These are phyloP conservation scores for Primulina eburnea DNA, from an alignment of 257 asterid species.

Conservation along the genomic window DNA sequence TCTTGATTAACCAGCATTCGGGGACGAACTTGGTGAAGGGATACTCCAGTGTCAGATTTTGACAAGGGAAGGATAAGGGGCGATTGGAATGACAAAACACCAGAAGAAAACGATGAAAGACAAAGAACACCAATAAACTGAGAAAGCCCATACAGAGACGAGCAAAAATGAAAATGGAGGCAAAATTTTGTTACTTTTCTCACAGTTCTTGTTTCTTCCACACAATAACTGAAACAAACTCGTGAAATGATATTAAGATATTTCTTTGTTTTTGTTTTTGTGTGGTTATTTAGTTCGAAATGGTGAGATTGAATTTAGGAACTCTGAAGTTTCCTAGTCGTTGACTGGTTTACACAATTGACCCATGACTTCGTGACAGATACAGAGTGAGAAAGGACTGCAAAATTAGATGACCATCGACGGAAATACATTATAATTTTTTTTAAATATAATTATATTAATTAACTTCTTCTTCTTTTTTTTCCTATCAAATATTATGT, in stretches of 20 bases:
- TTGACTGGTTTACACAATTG: background rate
- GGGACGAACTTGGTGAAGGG: conserved; percentile 24
- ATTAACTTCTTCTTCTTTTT: too few species aligned
- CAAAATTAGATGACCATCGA: too few species aligned
- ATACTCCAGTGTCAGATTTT: conserved; percentile 22
- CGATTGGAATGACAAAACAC: conserved; percentile 23
- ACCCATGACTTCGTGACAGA: background rate
- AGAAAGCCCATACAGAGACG: background rate
- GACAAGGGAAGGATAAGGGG: conserved; percentile 31
- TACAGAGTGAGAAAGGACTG: background rate
- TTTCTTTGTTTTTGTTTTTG: too few species aligned
- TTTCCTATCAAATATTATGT: too few species aligned
- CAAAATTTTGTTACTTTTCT: background rate
- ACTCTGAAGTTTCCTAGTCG: background rate
- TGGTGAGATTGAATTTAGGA: background rate
- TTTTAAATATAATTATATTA: too few species aligned
- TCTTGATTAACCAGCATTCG: conserved; percentile 36
- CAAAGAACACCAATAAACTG: background rate
- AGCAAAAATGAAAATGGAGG: background rate
- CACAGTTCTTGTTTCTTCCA: too few species aligned
- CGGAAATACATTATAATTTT: too few species aligned
- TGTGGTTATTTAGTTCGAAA: too few species aligned
- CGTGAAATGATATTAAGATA: too few species aligned
- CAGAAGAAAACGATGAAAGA: background rate
- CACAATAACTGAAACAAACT: too few species aligned